Conservation (phyloP, 768 basidiomycete genomes). For the Pleurotus eryngii region DNA sequence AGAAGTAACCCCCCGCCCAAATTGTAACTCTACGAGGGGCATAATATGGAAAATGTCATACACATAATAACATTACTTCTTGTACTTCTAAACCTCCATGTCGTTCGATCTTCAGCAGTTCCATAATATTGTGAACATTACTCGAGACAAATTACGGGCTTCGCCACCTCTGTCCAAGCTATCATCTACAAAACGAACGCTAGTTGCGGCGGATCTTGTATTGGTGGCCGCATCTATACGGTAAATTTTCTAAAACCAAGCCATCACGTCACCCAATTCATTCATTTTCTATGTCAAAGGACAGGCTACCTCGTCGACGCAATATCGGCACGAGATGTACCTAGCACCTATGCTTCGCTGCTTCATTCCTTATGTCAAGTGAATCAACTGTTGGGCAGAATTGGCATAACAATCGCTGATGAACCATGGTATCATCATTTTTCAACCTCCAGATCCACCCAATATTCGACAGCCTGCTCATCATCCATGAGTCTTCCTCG, state of each 20-base stretch:
- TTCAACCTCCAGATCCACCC: conserved; percentile 12
- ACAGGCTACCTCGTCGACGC: conserved; percentile 51
- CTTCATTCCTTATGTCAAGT: conserved; percentile 38
- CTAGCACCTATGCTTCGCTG: conserved; percentile 30
- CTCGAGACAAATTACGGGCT: conserved; percentile 11
- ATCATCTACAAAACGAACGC: conserved; percentile 13
- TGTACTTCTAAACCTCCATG: conserved; percentile 27
- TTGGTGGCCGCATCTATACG: conserved; percentile 40
- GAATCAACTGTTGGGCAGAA: conserved; percentile 7
- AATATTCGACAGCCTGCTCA: conserved; percentile 37
- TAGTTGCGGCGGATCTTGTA: conserved; percentile 38
- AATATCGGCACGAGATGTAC: conserved; percentile 32
- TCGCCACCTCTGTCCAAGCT: conserved; percentile 13
- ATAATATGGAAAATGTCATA: no score
- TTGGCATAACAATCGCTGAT: background rate
- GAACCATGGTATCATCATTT: background rate
- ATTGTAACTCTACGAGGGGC: no score
- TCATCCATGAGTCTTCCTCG: conserved; percentile 43
- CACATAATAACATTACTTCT: no score
- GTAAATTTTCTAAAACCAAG: conserved; percentile 23
- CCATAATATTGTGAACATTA: background rate
- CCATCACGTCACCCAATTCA: background rate
- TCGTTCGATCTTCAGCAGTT: conserved; percentile 24
- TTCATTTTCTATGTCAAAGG: conserved; percentile 20
- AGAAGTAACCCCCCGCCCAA: conserved; percentile 45